Evolutionary conservation across 352 stramenopile species (phyloP), one percentile per base, ranked within the genome.

Genomic region (Hyaloperonospora brassicae): DNA sequence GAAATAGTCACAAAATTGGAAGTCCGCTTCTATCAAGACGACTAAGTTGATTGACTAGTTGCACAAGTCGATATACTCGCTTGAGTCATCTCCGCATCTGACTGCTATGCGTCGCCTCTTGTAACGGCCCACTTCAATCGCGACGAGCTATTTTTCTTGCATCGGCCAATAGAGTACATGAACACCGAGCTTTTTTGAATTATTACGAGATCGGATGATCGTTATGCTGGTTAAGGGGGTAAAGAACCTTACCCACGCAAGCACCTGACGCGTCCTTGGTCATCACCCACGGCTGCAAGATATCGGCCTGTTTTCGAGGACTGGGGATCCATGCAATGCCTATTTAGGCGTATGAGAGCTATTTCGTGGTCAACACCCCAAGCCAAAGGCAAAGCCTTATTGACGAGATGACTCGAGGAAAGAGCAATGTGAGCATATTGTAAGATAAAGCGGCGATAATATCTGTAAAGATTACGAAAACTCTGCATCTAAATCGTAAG

Each of bases 371-470:
- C 41, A 6, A 17, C 34, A 17, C 35, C 35, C 54, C 62, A 74
- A 11, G 11, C 23, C 54, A 57, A 70, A 2, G 14, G 0, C 11
- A 22, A 23, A 5, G 65, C 53, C 0, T 68, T 64, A 46, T 72
- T 76, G 0, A 61, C 1, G 22, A 76, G 40, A 21, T 59, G 30
- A 46, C 52, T 66, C 0, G 70, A 31, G 5, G 67, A 54, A 1
- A 72, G 40, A 0, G 50, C 54, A 46, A 61, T 40, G 17, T 53
- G 5, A 0, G 49, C 52, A 44, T 61, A 76, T 1, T 47, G 10
- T 12, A 39, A 50, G 41, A 73, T 68, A 52, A 70, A 65, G 0
- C 60, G 56, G 6, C 56, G 56, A 44, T 71, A 70, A 35, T 73
- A 70, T 10, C 62, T 38, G n/a, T 22, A 39, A 0, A 72, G 17